Base-by-base conservation (phyloP, 2,329 filamentous ascomycete species). In the Colletotrichum echinochloae region DNA sequence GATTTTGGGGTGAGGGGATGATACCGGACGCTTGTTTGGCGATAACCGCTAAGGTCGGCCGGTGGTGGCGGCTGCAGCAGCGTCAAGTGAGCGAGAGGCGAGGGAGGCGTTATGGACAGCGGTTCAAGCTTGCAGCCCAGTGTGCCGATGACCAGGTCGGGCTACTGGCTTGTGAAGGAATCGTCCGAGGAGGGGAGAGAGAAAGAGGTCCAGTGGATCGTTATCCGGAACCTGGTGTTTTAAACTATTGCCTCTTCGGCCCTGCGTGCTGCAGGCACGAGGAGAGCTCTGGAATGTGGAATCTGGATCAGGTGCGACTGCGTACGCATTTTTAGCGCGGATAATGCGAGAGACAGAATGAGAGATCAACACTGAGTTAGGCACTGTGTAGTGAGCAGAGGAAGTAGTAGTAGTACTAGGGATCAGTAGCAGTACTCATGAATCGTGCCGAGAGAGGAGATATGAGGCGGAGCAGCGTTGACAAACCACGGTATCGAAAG, bases 51-150 rank as follows among this genome's bases (percentile, higher is more conserved):
- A 70, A 28, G 60, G 41, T 28, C 5, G 66, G 26, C 63, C 63
- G 63, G 66, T 37, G 67, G 68, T 68, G 68, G 68, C 68, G 68
- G 68, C 65, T 68, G 68, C 68, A 71, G 68, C 64, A 71, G 68
- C 64, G 68, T 59, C 28, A 67, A 41, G 49, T 51, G 51, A 51
- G 56, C 56, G 56, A 56, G 67, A 66, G 63, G 63, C 63, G 54
- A 56, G 55, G 49, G 44, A 44, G 55, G 51, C 55, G 52, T 48
- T 39, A 16, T 48, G 46, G 46, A n/a, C 39, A 23, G 62, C 51
- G 49, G 41, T 37, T 44, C 60, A 41, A 61, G 60, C 30, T 67
- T 49, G 65, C 60, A 55, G n/a, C 12, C 52, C 33, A 55, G 20
- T 54, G 20, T 54, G 60, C 54, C 54, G 54, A 59, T 59, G 46